Base-by-base conservation (phyloP, 179 eudicot species). In the Sideroxylon spinosum region DNA sequence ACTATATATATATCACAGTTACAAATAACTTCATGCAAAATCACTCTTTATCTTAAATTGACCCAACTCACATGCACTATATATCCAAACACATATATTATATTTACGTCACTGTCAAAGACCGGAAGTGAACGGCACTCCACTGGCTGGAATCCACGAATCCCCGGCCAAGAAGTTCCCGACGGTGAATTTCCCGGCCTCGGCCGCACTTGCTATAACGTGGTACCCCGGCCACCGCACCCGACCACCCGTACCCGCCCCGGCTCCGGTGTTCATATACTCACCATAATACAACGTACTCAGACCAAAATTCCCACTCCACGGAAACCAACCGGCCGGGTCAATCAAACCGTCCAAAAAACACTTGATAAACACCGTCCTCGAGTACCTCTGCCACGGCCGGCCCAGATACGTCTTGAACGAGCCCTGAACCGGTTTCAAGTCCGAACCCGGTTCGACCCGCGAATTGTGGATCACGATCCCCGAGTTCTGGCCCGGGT, bases 81-180 rank as follows among this genome's bases (percentile, higher is more conserved):
- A 37, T 37, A 37, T 3, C 44, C 5, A 37, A 4, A 37, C 16
- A 13, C 14, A 52, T 13, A 52, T 52, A 52, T 6, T 52, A 52
- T 52, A 13, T 9, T 52, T 52, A 52, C 3, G 56, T 52, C 16
- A 22, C 3, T 23, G 37, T 72, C 63, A 72, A 56, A 89, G 74
- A 37, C 91, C 90, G 7, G 88, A 73, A 22, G 81, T 83, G 73
- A 76, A 89, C 0, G 86, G 86, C 26, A 88, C 85, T 3, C 86
- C 89, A n/a, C 84, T 76, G 16, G 65, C 61, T 44, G 84, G 85
- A 57, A 89, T 80, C 92, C 92, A 89, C 3, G 83, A 83, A 60
- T 74, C 77, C 4, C 80, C 88, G 28, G 25, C 82, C 68, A 85
- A 75, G 76, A 85, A 82, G 11, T 80, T 81, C 7, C 80, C 85